Base-by-base conservation (phyloP, 345 rosid species). In the Ceriops tagal region DNA sequence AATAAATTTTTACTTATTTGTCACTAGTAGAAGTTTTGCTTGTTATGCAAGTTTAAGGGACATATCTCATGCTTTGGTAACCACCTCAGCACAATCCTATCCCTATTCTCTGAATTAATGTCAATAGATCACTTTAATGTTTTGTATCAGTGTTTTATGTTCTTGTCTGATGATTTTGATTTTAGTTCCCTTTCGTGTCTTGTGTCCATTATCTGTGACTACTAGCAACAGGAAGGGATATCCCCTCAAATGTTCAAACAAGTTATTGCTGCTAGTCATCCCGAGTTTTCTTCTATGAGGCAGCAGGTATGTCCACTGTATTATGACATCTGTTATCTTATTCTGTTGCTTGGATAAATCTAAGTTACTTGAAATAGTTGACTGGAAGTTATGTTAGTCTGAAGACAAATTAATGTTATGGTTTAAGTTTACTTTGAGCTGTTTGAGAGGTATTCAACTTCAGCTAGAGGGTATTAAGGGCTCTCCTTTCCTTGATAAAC, bases 171-270 rank as follows among this genome's bases (percentile, higher is more conserved):
- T 62, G 32, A 15, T 24, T 43, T 21, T n/a, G 19, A 55, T 2
- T 55, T 22, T 6, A 53, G 27, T 8, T 62, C 18, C 61, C 61
- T 63, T 2, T 51, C 31, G 68, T 64, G 47, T 64, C 15, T 19
- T 64, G 47, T 5, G 18, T 53, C 8, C 27, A n/a, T 47, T 63
- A 46, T 58, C 35, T 30, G 53, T 63, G 74, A 76, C 75, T 71
- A 65, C 67, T 68, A 89, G 98, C 86, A 83, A 79, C 99, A 92
- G 75, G 92, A 90, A 82, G 99, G 99, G 53, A 83, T 92, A 78
- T 91, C 89, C 27, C 99, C 98, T 76, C 98, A 90, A 13, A 96
- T 90, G 99, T 92, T 96, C 85, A 92, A 96, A 79, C 75, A 93
- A 19, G 89, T 96, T 57, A 87, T 96, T 82, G 97, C 98, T 77